A percentile compares a stretch with the other conserved stretches of the same genome.
Evolutionary conservation across 164 flowering plant species (phyloP).

Genomic region (Tetrastigma voinierianum): DNA sequence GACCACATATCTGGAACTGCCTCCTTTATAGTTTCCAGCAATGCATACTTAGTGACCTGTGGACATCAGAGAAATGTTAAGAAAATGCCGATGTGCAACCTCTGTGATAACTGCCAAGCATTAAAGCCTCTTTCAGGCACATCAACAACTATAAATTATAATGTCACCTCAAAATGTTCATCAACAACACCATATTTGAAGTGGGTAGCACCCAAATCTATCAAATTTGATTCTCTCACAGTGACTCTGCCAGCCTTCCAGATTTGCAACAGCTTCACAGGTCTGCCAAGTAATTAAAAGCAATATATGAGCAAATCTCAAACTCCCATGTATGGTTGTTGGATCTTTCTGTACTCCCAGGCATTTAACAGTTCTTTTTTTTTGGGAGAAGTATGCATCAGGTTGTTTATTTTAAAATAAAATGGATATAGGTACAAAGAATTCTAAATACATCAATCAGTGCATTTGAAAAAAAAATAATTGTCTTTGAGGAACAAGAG

Average conservation of each 20-base stretch:
- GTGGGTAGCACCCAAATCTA: conserved; percentile 66
- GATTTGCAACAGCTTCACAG: conserved; percentile 69
- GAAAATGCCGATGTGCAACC: too few relatives aligned
- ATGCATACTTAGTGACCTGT: conserved; percentile 23
- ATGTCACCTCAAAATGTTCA: conserved; percentile 62
- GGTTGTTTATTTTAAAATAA: too few relatives aligned
- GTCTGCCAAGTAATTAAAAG: conserved; percentile 31
- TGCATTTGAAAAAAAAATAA: too few relatives aligned
- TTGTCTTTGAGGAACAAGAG: too few relatives aligned
- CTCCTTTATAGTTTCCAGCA: conserved; percentile 52
- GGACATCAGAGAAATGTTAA: too few relatives aligned
- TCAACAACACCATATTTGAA: conserved; percentile 55
- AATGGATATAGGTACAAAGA: too few relatives aligned
- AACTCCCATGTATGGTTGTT: too few relatives aligned
- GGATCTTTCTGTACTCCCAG: too few relatives aligned
- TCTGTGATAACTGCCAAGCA: background rate
- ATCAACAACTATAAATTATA: background rate
- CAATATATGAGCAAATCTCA: too few relatives aligned
- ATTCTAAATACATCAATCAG: too few relatives aligned
- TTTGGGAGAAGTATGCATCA: too few relatives aligned
- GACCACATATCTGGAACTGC: conserved; percentile 55
- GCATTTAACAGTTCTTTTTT: too few relatives aligned
- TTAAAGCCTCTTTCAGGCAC: background rate
- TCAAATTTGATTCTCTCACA: conserved; percentile 44
- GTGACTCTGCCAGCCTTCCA: conserved; percentile 65